These are phyloP conservation scores for Hansenula lynferdii DNA, from an alignment of 1,139 yeast species.

Conservation along the genomic window DNA sequence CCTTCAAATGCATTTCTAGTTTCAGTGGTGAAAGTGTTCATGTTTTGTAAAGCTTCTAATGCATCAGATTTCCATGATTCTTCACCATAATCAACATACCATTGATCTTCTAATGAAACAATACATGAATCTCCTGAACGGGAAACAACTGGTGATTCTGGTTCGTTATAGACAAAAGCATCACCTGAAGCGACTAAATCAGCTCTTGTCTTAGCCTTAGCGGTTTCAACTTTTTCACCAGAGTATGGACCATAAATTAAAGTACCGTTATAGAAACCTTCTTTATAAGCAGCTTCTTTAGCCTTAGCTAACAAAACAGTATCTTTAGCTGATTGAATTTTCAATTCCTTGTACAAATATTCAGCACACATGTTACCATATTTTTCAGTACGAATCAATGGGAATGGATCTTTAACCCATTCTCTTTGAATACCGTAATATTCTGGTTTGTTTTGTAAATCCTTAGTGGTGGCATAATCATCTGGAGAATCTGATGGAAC, in stretches of 20 bases:
- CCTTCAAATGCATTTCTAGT: conserved; percentile 92
- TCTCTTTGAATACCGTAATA: conserved; percentile 80
- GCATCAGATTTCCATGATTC: conserved; percentile 86
- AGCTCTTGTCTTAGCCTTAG: conserved; percentile 81
- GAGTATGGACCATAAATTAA: conserved; percentile 76
- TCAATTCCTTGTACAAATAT: conserved; percentile 74
- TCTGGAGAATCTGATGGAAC: conserved; percentile 99
- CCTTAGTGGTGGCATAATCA: conserved; percentile 83
- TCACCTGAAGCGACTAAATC: conserved; percentile 74
- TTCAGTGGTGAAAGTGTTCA: conserved; percentile 82
- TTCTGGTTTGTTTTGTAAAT: conserved; percentile 85
- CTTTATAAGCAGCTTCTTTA: conserved; percentile 93
- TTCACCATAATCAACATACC: conserved; percentile 99
- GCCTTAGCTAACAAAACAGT: conserved; percentile 83
- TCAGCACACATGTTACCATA: conserved; percentile 92
- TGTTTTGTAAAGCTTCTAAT: conserved; percentile 65
- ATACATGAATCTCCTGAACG: conserved; percentile 97
- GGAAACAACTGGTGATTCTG: conserved; percentile 84
- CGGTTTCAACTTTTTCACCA: conserved; percentile 88
- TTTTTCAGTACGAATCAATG: conserved; percentile 74
- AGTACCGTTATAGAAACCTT: conserved; percentile 90
- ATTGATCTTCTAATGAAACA: conserved; percentile 97
- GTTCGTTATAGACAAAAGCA: conserved; percentile 91
- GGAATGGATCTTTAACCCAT: conserved; percentile 79
- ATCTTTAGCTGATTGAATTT: conserved; percentile 95